Evolutionary conservation across 202 grass and related monocot genomes (phyloP).

Genomic region (Hordeum pubiflorum): DNA sequence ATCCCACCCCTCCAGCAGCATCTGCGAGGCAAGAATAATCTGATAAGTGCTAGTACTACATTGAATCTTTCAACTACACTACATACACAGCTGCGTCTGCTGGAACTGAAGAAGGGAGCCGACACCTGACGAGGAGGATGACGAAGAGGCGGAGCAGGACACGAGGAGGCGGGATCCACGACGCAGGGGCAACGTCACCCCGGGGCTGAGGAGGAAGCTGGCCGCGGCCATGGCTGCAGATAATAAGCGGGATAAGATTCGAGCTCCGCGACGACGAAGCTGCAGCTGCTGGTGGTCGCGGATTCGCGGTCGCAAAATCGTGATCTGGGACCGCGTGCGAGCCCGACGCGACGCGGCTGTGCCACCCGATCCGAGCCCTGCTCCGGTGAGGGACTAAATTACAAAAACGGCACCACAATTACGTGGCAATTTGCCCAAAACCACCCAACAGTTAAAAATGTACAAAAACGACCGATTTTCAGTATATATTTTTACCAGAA

Average conservation of each 20-base stretch:
- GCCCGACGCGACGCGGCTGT: not conserved
- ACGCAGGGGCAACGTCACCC: constrained; percentile 4
- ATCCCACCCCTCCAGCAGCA: constrained; percentile 26
- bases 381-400: too few species aligned
- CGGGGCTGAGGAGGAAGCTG: constrained; percentile 12
- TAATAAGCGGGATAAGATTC: constrained; percentile 20
- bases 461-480: too few species aligned
- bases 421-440: too few species aligned
- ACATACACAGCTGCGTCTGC: not conserved
- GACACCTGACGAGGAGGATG: constrained; percentile 22
- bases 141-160: constrained; percentile 3
- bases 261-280: not conserved
- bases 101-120: not conserved
- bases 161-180: constrained; percentile 1
- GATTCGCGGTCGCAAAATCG: not conserved
- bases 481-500: too few species aligned
- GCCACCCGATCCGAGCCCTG: too few species aligned
- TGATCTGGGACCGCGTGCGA: not conserved
- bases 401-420: too few species aligned
- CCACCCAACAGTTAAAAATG: too few species aligned
- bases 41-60: not conserved
- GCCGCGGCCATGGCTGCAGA: constrained; percentile 26
- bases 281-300: not conserved
- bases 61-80: not conserved
- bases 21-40: constrained; percentile 15